phyloP scores from a whole-genome alignment of 306 rosid genomes.

The Gillenia trifoliata region DNA sequence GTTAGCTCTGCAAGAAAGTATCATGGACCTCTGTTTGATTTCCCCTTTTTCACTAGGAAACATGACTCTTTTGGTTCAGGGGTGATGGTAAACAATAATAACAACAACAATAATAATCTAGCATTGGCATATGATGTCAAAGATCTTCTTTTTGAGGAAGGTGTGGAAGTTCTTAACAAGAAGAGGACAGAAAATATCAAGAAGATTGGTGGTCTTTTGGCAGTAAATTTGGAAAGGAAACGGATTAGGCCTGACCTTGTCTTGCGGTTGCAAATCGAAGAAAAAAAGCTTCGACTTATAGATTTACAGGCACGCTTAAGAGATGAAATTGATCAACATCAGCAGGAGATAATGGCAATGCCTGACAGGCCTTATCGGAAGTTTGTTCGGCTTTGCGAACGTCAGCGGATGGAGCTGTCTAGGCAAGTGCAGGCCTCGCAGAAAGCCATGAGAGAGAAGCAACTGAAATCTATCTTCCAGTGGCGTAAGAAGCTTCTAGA shows the following conservation, averaged over 20 bases:
- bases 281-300: constrained; percentile 81
- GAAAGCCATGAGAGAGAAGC: constrained; percentile 81
- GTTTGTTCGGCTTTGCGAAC: constrained; percentile 92
- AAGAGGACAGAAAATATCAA: constrained; percentile 67
- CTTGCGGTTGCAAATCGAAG: constrained; percentile 88
- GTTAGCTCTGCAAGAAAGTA: constrained; percentile 62
- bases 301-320: constrained; percentile 89
- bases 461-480: constrained; percentile 83
- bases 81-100: constrained; percentile 55
- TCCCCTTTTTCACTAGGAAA: constrained; percentile 91
- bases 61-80: constrained; percentile 88
- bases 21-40: constrained; percentile 97
- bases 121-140: constrained; percentile 84
- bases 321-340: constrained; percentile 94
- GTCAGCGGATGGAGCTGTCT: constrained; percentile 85
- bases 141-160: constrained; percentile 91
- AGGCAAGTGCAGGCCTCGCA: constrained; percentile 94
- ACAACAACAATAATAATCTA: constrained; percentile 60
- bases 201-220: constrained; percentile 86
- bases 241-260: constrained; percentile 95
- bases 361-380: constrained; percentile 93
- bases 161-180: constrained; percentile 68
- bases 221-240: constrained; percentile 88
- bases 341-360: constrained; percentile 98
- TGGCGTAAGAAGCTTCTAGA: constrained; percentile 99